A percentile compares a stretch with the other conserved stretches of the same genome.
Conservation (phyloP, 2,329 filamentous ascomycete genomes). For the Trichophyton mentagrophytes region DNA sequence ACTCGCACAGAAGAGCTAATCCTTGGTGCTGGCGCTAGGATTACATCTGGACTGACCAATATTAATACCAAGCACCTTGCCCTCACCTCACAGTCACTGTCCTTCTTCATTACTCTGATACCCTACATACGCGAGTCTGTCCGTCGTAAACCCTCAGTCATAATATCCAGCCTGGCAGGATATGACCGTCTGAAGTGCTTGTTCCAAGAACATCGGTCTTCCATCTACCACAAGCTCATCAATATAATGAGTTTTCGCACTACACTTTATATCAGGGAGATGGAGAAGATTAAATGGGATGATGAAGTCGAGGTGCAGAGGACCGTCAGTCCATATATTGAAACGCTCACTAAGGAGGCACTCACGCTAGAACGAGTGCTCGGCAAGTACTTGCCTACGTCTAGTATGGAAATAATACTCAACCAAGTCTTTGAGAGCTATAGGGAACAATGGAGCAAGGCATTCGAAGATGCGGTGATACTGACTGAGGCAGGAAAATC, state of each 20-base stretch:
- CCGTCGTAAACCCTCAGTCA: slow-evolving; percentile 29
- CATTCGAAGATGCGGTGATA: slow-evolving; percentile 5
- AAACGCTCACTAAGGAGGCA: slow-evolving; percentile 67
- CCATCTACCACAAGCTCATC: slow-evolving; percentile 42
- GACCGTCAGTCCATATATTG: slow-evolving; percentile 55
- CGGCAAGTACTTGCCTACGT: slow-evolving; percentile 52
- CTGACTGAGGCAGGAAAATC: slow-evolving; percentile 1
- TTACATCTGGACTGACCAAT: slow-evolving; percentile 38
- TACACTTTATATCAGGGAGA: slow-evolving; percentile 33
- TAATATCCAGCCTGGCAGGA: slow-evolving; percentile 27
- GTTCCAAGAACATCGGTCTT: slow-evolving; percentile 38
- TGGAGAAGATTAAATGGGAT: slow-evolving; percentile 56
- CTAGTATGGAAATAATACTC: not conserved
- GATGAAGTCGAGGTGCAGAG: slow-evolving; percentile 18
- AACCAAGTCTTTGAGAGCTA: not conserved
- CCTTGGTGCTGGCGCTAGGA: slow-evolving; percentile 40
- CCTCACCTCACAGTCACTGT: slow-evolving; percentile 37
- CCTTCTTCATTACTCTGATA: slow-evolving; percentile 37
- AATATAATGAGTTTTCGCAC: slow-evolving; percentile 39
- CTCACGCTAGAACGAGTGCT: slow-evolving; percentile 63
- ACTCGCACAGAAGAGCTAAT: slow-evolving; percentile 39
- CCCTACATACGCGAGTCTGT: slow-evolving; percentile 41
- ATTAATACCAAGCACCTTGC: slow-evolving; percentile 43
- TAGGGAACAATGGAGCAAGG: slow-evolving; percentile 4
- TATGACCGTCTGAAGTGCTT: slow-evolving; percentile 40